Base-by-base conservation (phyloP, 164 flowering plant genomes). In the Nymphaea colorata region DNA sequence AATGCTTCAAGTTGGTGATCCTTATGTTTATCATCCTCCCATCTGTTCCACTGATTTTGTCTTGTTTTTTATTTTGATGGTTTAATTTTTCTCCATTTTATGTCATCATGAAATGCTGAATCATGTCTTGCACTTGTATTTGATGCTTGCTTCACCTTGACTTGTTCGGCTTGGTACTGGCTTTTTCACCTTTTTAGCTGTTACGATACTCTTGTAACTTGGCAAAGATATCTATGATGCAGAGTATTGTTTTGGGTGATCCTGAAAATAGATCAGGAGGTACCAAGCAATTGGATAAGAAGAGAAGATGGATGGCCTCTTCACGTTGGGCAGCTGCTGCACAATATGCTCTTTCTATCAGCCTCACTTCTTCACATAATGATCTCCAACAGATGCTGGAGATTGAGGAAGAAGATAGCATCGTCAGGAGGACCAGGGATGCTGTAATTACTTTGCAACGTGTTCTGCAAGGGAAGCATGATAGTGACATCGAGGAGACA, bases 241-340 rank as follows among this genome's bases (percentile, higher is more conserved):
- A 72, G 47, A 76, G 89, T 76, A 80, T 95, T 66, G 98, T 83
- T 10, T 80, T 82, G 51, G 85, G 82, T 25, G 87, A 79, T 67
- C 81, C 73, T 44, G 85, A 82, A 67, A 79, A 70, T 69, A 79
- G 69, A 71, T 59, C 61, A 3, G 85, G 79, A 73, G 80, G 79
- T 71, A 57, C 76, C 44, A 76, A 69, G 67, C 80, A 59, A 45
- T 66, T 79, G 8, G 90, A 88, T 66, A 90, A 91, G 44, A 86
- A 77, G 55, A 86, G 90, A 55, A 85, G 80, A 78, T 89, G 96
- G 98, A 67, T 86, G 68, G 98, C 97, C 55, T 95, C 99, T 45
- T 87, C 98, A 15, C 86, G 97, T 4, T 95, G 99, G 99, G 83
- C 95, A 43, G 96, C 96, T 59, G 98, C 97, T 62, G 95, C 99